phyloP scores from a whole-genome alignment of 2,329 filamentous ascomycete species.

The Aspergillus udagawae region DNA sequence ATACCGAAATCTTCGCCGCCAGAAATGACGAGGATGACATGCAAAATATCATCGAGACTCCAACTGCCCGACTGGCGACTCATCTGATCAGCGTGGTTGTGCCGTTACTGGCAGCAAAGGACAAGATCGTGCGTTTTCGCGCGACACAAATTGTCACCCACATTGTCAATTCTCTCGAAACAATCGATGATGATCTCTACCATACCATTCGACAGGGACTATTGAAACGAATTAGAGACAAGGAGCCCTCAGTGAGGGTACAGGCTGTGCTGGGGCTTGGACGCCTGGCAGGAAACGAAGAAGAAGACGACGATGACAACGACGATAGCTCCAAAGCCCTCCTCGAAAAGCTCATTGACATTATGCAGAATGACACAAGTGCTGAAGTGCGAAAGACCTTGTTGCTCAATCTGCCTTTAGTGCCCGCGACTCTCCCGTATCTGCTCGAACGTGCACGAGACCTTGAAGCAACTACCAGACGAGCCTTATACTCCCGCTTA shows the following conservation, averaged over 20 bases:
- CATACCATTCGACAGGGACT: slow-evolving; percentile 74
- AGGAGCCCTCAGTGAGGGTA: slow-evolving; percentile 85
- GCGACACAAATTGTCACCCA: slow-evolving; percentile 87
- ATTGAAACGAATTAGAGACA: slow-evolving; percentile 83
- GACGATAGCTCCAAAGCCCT: slow-evolving; percentile 64
- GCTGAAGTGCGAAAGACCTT: slow-evolving; percentile 88
- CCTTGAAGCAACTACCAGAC: slow-evolving; percentile 75
- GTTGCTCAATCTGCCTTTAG: slow-evolving; percentile 83
- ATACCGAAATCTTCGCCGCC: slow-evolving; percentile 61
- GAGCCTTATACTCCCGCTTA: slow-evolving; percentile 81
- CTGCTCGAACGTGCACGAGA: slow-evolving; percentile 89
- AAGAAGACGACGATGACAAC: slow-evolving; percentile 65
- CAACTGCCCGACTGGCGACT: slow-evolving; percentile 72
- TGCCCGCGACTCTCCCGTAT: slow-evolving; percentile 76
- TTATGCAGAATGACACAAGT: slow-evolving; percentile 89
- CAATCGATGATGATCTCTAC: slow-evolving; percentile 89
- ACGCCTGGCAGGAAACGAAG: slow-evolving; percentile 71
- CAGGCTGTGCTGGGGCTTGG: slow-evolving; percentile 91
- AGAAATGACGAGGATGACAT: slow-evolving; percentile 66
- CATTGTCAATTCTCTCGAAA: slow-evolving; percentile 86
- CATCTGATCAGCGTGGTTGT: slow-evolving; percentile 69
- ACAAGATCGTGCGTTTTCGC: slow-evolving; percentile 87
- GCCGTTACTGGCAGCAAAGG: slow-evolving; percentile 76
- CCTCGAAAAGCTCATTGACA: slow-evolving; percentile 77
- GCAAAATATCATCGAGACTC: slow-evolving; percentile 73